phyloP scores from a whole-genome alignment of 2,329 filamentous ascomycete genomes.

The Thelonectria rubi region DNA sequence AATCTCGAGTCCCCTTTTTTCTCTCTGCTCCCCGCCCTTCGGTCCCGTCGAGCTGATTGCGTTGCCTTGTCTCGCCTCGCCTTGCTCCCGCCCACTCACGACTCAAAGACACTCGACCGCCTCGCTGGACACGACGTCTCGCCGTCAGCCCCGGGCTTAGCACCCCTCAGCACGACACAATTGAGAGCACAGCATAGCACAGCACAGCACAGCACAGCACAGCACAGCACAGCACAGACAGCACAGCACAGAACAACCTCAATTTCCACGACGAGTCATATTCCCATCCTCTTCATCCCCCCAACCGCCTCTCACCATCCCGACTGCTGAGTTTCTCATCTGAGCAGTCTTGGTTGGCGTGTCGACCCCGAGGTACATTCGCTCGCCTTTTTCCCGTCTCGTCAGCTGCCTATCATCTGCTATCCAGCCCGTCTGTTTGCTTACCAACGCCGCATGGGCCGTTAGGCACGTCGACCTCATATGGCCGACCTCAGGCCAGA shows the following conservation, averaged over 20 bases:
- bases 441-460: constrained; percentile 43
- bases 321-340: constrained; percentile 24
- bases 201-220: constrained; percentile 21
- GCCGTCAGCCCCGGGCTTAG: constrained; percentile 18
- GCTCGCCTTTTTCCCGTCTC: constrained; percentile 28
- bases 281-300: background rate
- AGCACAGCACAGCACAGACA: constrained; percentile 33
- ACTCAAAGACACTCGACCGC: constrained; percentile 3
- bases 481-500: constrained; percentile 57
- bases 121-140: constrained; percentile 26
- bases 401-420: constrained; percentile 24
- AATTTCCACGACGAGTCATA: constrained; percentile 10
- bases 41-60: constrained; percentile 20
- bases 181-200: constrained; percentile 20
- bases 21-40: constrained; percentile 22
- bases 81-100: constrained; percentile 33
- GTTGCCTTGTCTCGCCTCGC: constrained; percentile 33
- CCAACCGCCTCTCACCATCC: background rate
- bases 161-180: constrained; percentile 28
- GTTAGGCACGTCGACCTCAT: constrained; percentile 46
- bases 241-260: constrained; percentile 27
- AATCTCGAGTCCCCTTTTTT: constrained; percentile 28
- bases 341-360: constrained; percentile 35
- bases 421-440: constrained; percentile 34
- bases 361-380: constrained; percentile 38